A percentile compares a stretch with the other conserved stretches of the same genome.
Evolutionary conservation across 2,329 filamentous ascomycete species (phyloP).

Genomic region (Ceratocystis destructans): DNA sequence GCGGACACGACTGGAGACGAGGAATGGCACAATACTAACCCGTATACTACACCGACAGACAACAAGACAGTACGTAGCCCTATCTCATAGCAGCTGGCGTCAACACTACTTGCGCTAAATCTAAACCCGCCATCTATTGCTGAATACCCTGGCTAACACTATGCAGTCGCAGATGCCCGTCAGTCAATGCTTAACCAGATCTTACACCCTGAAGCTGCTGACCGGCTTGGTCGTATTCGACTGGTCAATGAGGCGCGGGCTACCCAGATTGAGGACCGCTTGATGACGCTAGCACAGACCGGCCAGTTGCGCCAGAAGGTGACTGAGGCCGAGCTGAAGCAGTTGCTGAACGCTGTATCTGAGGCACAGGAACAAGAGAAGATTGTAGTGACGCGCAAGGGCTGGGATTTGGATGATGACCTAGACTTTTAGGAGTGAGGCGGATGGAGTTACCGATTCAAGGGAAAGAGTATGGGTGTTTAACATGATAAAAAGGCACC

Average conservation of each 20-base stretch:
- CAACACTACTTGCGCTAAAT: background rate
- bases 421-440: conserved; percentile 38
- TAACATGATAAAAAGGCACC: background rate
- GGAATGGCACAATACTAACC: background rate
- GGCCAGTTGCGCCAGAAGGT: conserved; percentile 81
- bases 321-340: conserved; percentile 85
- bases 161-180: conserved; percentile 48
- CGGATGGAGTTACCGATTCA: background rate
- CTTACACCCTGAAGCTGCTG: conserved; percentile 82
- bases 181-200: conserved; percentile 76
- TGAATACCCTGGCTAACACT: background rate
- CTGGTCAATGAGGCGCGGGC: conserved; percentile 90
- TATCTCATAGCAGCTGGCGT: background rate
- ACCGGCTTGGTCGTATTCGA: conserved; percentile 84
- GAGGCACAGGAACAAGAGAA: conserved; percentile 68
- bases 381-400: conserved; percentile 77
- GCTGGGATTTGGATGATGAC: conserved; percentile 73
- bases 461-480: conserved; percentile 19
- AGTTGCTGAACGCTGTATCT: conserved; percentile 70
- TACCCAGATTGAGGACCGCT: conserved; percentile 75
- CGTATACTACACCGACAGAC: conserved; percentile 1
- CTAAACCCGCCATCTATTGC: background rate
- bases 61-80: conserved; percentile 25
- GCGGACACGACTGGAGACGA: conserved; percentile 21
- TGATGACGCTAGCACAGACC: conserved; percentile 79